Conservation (phyloP, 2,329 filamentous ascomycete genomes). For the Fonsecaea erecta region DNA sequence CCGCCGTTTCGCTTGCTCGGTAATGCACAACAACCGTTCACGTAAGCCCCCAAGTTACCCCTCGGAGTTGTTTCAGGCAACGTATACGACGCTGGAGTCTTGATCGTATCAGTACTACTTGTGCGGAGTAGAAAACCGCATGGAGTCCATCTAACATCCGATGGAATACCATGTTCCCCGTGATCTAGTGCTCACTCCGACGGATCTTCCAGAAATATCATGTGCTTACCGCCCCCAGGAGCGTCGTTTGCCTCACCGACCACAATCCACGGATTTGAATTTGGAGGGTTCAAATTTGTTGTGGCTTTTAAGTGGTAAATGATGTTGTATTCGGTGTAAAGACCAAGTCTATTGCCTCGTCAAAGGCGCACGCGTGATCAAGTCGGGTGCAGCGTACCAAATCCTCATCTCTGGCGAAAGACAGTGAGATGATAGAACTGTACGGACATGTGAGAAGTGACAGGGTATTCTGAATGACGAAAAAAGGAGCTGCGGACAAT, state of each 20-base stretch:
- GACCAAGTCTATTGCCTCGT: neutral
- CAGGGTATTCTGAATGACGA: neutral
- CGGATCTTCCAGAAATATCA: neutral
- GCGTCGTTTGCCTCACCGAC: neutral
- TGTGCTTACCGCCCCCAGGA: neutral
- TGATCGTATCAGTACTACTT: neutral
- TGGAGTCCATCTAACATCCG: neutral
- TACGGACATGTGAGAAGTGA: neutral
- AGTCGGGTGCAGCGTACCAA: neutral
- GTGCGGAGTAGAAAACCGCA: neutral
- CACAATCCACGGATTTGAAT: neutral
- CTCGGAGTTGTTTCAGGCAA: neutral
- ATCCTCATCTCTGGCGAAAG: neutral
- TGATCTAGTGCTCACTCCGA: neutral
- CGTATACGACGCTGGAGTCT: neutral
- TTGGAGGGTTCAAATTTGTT: neutral
- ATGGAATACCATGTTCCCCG: neutral
- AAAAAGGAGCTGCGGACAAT: neutral
- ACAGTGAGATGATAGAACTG: neutral
- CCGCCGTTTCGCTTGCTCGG: neutral
- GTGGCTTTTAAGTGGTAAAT: neutral
- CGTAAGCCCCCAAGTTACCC: neutral
- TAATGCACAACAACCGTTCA: neutral
- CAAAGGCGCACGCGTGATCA: neutral
- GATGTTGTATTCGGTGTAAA: neutral